phyloP scores from a whole-genome alignment of 164 flowering plant species.

The Magnolia sinica region DNA sequence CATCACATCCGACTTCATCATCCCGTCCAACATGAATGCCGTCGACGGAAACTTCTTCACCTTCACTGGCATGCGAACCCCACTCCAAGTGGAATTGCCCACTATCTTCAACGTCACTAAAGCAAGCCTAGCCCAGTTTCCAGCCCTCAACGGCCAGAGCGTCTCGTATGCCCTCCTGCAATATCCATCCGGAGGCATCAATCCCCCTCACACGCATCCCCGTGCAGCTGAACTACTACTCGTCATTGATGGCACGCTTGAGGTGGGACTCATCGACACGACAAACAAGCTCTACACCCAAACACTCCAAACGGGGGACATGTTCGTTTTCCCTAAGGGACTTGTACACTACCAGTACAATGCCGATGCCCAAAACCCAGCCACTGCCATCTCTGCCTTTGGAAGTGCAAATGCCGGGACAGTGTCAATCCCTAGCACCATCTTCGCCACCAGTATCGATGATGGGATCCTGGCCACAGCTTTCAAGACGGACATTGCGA shows the following conservation, averaged over 20 bases:
- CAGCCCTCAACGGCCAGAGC: constrained; percentile 31
- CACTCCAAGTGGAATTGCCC: constrained; percentile 2
- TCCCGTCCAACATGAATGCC: constrained; percentile 10
- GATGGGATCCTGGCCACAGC: constrained; percentile 19
- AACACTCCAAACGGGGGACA: constrained; percentile 22
- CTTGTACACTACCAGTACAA: constrained; percentile 19
- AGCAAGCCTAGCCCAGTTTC: constrained; percentile 28
- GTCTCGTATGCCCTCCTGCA: constrained; percentile 26
- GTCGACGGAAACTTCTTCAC: constrained; percentile 27
- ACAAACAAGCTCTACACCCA: constrained; percentile 27
- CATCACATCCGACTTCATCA: constrained; percentile 20
- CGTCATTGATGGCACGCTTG: constrained; percentile 16
- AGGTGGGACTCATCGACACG: constrained; percentile 28
- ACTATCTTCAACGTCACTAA: constrained; percentile 23
- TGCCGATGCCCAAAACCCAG: not conserved
- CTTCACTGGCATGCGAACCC: constrained; percentile 19
- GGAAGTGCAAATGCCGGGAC: constrained; percentile 22
- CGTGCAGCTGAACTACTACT: constrained; percentile 33
- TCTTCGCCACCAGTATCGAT: constrained; percentile 20
- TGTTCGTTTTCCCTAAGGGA: constrained; percentile 31
- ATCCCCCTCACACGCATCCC: constrained; percentile 38
- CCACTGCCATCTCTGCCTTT: constrained; percentile 28
- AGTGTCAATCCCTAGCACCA: constrained; percentile 11
- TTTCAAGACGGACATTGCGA: constrained; percentile 23
- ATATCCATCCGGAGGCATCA: constrained; percentile 19